These are phyloP conservation scores for Fusarium liriodendri DNA, from an alignment of 2,329 filamentous ascomycete genomes.

Conservation along the genomic window DNA sequence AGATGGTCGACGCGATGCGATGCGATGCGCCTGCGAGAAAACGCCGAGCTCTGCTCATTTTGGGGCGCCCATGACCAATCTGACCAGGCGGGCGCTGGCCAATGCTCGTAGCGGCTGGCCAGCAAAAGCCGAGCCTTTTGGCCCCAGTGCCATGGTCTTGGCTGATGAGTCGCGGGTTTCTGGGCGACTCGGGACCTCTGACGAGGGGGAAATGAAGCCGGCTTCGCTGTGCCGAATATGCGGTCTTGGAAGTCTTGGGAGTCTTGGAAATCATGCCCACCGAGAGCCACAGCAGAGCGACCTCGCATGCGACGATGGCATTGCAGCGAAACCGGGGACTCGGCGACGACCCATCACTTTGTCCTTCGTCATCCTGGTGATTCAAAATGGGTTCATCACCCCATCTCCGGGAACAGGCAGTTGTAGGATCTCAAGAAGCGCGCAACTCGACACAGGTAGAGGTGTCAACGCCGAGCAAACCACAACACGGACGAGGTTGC, in stretches of 20 bases:
- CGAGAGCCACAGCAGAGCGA: constrained; percentile 23
- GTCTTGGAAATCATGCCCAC: constrained; percentile 29
- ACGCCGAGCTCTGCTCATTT: constrained; percentile 3
- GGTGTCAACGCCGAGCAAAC: constrained; percentile 25
- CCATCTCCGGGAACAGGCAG: neutral
- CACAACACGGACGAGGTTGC: constrained; percentile 27
- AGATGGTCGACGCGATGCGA: constrained; percentile 16
- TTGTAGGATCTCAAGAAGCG: constrained; percentile 7
- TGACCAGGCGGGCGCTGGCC: constrained; percentile 29
- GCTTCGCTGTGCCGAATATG: constrained; percentile 40
- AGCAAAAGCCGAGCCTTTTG: constrained; percentile 34
- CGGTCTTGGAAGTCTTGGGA: constrained; percentile 42
- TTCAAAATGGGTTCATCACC: neutral
- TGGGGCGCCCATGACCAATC: constrained; percentile 25
- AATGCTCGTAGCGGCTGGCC: constrained; percentile 28
- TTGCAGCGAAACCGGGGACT: constrained; percentile 8
- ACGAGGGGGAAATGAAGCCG: constrained; percentile 40
- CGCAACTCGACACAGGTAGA: neutral
- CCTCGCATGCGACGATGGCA: neutral
- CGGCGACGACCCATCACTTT: constrained; percentile 1
- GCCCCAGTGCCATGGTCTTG: constrained; percentile 42
- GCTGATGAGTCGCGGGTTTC: constrained; percentile 39
- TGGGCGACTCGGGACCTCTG: constrained; percentile 32
- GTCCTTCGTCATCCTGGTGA: neutral
- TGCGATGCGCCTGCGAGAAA: neutral